phyloP scores from a whole-genome alignment of 2,329 filamentous ascomycete species.

The Phaeosphaeriaceae sp. region DNA sequence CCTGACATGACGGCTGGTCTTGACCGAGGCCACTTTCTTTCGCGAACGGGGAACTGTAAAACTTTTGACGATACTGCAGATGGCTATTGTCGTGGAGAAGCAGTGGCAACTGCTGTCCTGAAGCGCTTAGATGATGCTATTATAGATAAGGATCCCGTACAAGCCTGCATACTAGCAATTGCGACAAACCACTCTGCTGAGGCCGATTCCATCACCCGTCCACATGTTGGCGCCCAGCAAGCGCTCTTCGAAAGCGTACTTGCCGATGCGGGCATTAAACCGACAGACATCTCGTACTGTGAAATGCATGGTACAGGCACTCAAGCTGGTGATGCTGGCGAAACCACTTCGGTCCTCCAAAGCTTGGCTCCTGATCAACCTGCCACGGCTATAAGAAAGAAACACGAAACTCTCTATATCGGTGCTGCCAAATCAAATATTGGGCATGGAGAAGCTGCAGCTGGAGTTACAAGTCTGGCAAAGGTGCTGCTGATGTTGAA shows the following conservation, averaged over 20 bases:
- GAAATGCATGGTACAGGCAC: slow-evolving; percentile 43
- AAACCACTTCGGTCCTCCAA: slow-evolving; percentile 22
- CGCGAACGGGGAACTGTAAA: slow-evolving; percentile 35
- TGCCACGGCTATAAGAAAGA: neutral
- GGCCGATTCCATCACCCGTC: slow-evolving; percentile 33
- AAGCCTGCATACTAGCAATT: slow-evolving; percentile 37
- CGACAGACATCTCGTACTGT: slow-evolving; percentile 32
- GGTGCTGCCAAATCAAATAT: slow-evolving; percentile 43
- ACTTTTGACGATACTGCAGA: slow-evolving; percentile 42
- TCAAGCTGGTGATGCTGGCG: slow-evolving; percentile 32
- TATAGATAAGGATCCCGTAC: slow-evolving; percentile 45
- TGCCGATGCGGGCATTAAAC: slow-evolving; percentile 43
- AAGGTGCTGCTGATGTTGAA: slow-evolving; percentile 47
- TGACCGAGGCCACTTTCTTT: slow-evolving; percentile 30
- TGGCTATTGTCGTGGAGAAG: slow-evolving; percentile 47
- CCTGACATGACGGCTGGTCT: slow-evolving; percentile 53
- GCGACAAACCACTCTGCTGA: slow-evolving; percentile 53
- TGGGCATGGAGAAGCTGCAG: slow-evolving; percentile 44
- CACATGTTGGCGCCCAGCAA: slow-evolving; percentile 26
- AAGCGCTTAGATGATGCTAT: slow-evolving; percentile 45
- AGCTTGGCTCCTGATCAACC: slow-evolving; percentile 19
- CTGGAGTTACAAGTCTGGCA: slow-evolving; percentile 37
- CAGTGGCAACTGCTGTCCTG: slow-evolving; percentile 34
- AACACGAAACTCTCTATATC: slow-evolving; percentile 21
- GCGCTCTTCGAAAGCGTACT: slow-evolving; percentile 18